phyloP scores from a whole-genome alignment of 768 basidiomycete genomes.

The Lyophyllum atratum region DNA sequence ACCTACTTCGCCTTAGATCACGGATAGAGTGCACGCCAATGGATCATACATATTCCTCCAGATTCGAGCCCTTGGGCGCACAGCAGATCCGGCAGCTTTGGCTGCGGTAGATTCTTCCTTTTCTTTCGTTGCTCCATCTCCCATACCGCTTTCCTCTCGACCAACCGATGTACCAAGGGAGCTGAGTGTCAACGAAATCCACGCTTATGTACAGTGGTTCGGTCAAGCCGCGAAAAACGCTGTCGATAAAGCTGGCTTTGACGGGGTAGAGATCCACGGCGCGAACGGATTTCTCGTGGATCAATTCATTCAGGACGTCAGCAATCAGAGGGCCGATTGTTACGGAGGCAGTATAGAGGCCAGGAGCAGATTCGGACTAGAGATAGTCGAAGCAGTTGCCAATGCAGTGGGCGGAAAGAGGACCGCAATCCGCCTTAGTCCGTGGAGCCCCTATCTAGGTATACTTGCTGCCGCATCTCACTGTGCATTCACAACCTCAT shows the following conservation, averaged over 20 bases:
- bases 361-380: conserved; percentile 56
- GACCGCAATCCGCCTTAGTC: conserved; percentile 57
- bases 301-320: conserved; percentile 62
- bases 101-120: conserved; percentile 34
- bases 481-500: background rate
- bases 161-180: conserved; percentile 39
- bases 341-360: conserved; percentile 72
- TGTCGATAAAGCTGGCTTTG: conserved; percentile 61
- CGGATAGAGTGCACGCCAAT: conserved; percentile 50
- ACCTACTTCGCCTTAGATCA: conserved; percentile 7
- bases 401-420: conserved; percentile 53
- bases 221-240: conserved; percentile 57
- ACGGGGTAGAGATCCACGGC: conserved; percentile 56
- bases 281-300: conserved; percentile 54
- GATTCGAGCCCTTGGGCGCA: conserved; percentile 58
- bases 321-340: conserved; percentile 59
- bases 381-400: conserved; percentile 53
- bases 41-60: conserved; percentile 53
- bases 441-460: conserved; percentile 50
- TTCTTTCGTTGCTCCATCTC: conserved; percentile 34
- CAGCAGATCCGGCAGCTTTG: conserved; percentile 34
- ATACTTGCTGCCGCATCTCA: no score
- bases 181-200: conserved; percentile 48
- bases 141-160: conserved; percentile 22
- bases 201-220: conserved; percentile 51